Evolutionary conservation across 2,329 filamentous ascomycete species (phyloP).

Genomic region (Pyricularia grisea): DNA sequence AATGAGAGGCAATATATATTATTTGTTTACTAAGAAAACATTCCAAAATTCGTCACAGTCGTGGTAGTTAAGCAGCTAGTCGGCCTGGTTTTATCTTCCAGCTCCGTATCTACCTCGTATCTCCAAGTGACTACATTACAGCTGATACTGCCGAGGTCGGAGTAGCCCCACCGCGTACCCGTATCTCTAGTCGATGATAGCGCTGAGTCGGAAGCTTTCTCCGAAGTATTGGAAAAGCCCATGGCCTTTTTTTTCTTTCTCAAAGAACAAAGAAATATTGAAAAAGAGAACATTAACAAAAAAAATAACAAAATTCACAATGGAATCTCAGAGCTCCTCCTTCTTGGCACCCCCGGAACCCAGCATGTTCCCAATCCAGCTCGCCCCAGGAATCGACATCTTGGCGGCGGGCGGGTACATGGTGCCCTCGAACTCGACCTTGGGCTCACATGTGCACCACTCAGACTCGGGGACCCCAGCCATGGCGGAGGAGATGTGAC

Average conservation of each 20-base stretch:
- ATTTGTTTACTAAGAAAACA: neutral
- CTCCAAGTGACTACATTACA: neutral
- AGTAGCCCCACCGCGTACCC: neutral
- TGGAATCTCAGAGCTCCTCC: slow-evolving; percentile 5
- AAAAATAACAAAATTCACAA: neutral
- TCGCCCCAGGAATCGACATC: slow-evolving; percentile 26
- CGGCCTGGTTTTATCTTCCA: neutral
- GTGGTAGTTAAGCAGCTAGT: neutral
- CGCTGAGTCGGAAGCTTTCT: neutral
- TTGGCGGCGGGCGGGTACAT: slow-evolving; percentile 34
- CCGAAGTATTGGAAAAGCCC: neutral
- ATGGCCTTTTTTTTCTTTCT: neutral
- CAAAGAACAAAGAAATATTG: no score
- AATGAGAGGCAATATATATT: neutral
- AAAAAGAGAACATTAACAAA: neutral
- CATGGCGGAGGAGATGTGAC: slow-evolving; percentile 35
- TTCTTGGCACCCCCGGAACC: slow-evolving; percentile 10
- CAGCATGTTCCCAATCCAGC: slow-evolving; percentile 24
- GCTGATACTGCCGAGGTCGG: neutral
- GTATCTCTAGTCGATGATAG: neutral
- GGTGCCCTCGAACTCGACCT: slow-evolving; percentile 31
- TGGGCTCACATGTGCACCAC: slow-evolving; percentile 38
- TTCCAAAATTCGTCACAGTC: neutral
- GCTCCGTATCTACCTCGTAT: neutral
- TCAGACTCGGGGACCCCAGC: slow-evolving; percentile 30